Conservation (phyloP, 2,329 filamentous ascomycete genomes). For the Hansfordia pulvinata region DNA sequence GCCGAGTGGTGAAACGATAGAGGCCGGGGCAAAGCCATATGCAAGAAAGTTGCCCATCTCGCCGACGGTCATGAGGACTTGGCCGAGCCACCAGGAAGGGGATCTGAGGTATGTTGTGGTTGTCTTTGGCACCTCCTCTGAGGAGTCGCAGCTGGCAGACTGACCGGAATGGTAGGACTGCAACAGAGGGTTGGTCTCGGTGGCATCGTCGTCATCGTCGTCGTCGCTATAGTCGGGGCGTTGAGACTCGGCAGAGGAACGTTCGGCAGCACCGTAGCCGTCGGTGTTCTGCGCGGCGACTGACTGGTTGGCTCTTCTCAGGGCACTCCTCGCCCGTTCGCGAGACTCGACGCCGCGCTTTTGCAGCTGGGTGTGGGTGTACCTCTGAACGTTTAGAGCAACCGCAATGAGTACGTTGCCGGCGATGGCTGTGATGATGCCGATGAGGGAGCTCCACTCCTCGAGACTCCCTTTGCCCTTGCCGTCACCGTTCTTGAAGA, state of each 20-base stretch:
- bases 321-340: constrained; percentile 37
- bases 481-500: constrained; percentile 12
- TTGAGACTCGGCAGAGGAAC: constrained; percentile 10
- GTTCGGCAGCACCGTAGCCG: constrained; percentile 15
- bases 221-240: constrained; percentile 19
- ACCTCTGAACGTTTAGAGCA: constrained; percentile 90
- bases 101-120: constrained; percentile 71
- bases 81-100: constrained; percentile 93
- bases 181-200: constrained; percentile 37
- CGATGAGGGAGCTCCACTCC: constrained; percentile 87
- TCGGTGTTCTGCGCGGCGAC: constrained; percentile 11
- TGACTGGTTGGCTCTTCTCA: constrained; percentile 29
- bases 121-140: constrained; percentile 20
- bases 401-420: constrained; percentile 92
- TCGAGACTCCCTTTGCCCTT: constrained; percentile 37
- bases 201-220: constrained; percentile 15
- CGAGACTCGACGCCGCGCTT: constrained; percentile 50
- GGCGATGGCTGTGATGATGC: constrained; percentile 81
- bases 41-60: constrained; percentile 95
- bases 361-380: constrained; percentile 79
- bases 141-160: constrained; percentile 22
- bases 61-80: constrained; percentile 82
- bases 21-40: constrained; percentile 94
- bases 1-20: constrained; percentile 89
- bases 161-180: constrained; percentile 32